phyloP scores from a whole-genome alignment of 2,329 filamentous ascomycete genomes.

The Graphium sp. region DNA sequence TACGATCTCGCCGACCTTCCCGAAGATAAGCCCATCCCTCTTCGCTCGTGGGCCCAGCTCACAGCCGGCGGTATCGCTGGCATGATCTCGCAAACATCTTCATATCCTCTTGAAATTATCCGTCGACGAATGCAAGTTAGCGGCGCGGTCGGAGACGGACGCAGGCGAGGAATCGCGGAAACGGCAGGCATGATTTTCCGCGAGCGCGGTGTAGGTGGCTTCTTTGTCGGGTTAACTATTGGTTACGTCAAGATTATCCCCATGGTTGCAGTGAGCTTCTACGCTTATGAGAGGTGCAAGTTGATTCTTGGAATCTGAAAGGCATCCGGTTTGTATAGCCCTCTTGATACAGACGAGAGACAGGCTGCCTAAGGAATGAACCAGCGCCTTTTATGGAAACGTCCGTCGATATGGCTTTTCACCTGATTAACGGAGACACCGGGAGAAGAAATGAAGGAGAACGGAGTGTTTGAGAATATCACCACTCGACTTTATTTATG shows the following conservation, averaged over 20 bases:
- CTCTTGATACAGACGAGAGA: too few species aligned
- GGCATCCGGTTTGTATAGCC: too few species aligned
- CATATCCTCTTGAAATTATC: slow-evolving; percentile 89
- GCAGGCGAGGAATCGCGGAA: slow-evolving; percentile 59
- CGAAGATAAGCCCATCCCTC: slow-evolving; percentile 46
- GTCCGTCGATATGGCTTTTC: too few species aligned
- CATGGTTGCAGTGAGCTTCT: slow-evolving; percentile 59
- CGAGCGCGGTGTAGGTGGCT: slow-evolving; percentile 64
- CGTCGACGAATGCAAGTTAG: slow-evolving; percentile 90
- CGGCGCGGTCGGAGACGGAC: slow-evolving; percentile 83
- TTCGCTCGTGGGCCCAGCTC: slow-evolving; percentile 79
- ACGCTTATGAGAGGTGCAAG: slow-evolving; percentile 49
- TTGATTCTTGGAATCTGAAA: slow-evolving; percentile 50
- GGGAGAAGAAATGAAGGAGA: too few species aligned
- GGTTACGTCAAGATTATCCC: slow-evolving; percentile 91
- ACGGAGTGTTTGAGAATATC: too few species aligned
- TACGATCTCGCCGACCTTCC: slow-evolving; percentile 32
- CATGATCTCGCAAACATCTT: slow-evolving; percentile 75
- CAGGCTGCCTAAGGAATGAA: too few species aligned
- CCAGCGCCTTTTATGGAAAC: too few species aligned
- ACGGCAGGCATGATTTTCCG: slow-evolving; percentile 58
- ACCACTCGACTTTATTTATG: too few species aligned
- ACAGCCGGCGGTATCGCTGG: slow-evolving; percentile 73
- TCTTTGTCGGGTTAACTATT: slow-evolving; percentile 86
- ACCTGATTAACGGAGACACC: too few species aligned